These are phyloP conservation scores for Fusarium nelsonii DNA, from an alignment of 2,329 filamentous ascomycete genomes.

Conservation along the genomic window DNA sequence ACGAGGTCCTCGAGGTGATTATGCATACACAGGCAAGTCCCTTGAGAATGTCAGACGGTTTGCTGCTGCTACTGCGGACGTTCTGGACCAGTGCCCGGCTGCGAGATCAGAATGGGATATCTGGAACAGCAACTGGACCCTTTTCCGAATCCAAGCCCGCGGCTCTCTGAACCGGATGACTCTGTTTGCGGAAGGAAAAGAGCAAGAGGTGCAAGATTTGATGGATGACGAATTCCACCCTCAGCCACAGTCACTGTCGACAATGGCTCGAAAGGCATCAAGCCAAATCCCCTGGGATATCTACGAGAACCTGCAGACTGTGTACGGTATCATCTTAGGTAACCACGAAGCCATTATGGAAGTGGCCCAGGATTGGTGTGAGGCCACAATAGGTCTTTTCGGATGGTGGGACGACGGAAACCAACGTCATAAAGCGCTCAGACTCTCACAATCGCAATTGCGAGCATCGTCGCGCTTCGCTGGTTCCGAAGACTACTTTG, in stretches of 20 bases:
- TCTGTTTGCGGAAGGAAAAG: conserved; percentile 81
- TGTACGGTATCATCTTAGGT: conserved; percentile 86
- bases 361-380: conserved; percentile 89
- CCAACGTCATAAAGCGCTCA: conserved; percentile 57
- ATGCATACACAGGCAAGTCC: conserved; percentile 79
- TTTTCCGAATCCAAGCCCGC: conserved; percentile 82
- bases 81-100: conserved; percentile 81
- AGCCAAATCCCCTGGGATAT: conserved; percentile 91
- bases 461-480: conserved; percentile 58
- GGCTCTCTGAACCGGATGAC: conserved; percentile 78
- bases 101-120: conserved; percentile 83
- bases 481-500: conserved; percentile 76
- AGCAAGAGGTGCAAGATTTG: conserved; percentile 57
- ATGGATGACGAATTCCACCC: conserved; percentile 53
- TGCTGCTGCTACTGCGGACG: conserved; percentile 73
- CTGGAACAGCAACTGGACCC: conserved; percentile 81
- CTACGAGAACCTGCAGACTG: conserved; percentile 83
- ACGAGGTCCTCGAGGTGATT: conserved; percentile 72
- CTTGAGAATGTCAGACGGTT: conserved; percentile 83
- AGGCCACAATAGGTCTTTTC: conserved; percentile 84
- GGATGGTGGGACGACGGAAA: conserved; percentile 94
- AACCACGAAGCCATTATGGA: conserved; percentile 80
- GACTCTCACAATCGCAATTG: conserved; percentile 58
- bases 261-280: conserved; percentile 80
- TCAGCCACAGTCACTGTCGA: conserved; percentile 67